These are phyloP conservation scores for Gastrolobium bilobum DNA, from an alignment of 306 rosid species.

Conservation along the genomic window DNA sequence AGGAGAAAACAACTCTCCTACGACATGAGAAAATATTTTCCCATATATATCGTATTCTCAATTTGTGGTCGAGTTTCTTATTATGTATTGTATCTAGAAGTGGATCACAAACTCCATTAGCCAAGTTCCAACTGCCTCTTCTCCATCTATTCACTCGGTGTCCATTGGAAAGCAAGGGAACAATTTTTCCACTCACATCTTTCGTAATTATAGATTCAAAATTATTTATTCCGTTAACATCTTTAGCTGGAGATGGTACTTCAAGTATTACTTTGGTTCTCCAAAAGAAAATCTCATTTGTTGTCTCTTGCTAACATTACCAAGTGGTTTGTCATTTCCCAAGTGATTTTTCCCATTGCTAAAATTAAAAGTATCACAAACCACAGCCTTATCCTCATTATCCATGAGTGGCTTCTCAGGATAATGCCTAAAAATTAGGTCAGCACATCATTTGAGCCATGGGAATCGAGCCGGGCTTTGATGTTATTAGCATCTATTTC, in stretches of 20 bases:
- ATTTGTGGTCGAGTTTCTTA: too few relatives aligned
- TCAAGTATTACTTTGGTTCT: slow-evolving; percentile 66
- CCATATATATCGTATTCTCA: too few relatives aligned
- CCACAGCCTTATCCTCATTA: slow-evolving; percentile 45
- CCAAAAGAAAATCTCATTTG: slow-evolving; percentile 35
- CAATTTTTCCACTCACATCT: slow-evolving; percentile 45
- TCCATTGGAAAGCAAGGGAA: slow-evolving; percentile 34
- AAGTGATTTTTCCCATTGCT: slow-evolving; percentile 29
- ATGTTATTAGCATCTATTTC: too few relatives aligned
- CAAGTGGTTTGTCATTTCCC: slow-evolving; percentile 43
- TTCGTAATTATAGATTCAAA: slow-evolving; percentile 23
- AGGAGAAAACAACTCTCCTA: too few relatives aligned
- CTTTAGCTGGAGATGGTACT: slow-evolving; percentile 55
- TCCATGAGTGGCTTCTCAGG: slow-evolving; percentile 33
- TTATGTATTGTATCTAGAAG: slow-evolving; percentile 44
- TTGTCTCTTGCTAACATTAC: slow-evolving; percentile 30
- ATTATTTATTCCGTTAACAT: neutral
- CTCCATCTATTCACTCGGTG: slow-evolving; percentile 50
- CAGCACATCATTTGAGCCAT: too few relatives aligned
- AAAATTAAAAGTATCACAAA: slow-evolving; percentile 36
- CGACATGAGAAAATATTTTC: too few relatives aligned
- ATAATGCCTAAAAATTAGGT: too few relatives aligned
- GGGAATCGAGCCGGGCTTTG: too few relatives aligned
- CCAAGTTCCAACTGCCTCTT: slow-evolving; percentile 53
- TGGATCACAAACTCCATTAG: slow-evolving; percentile 41